Evolutionary conservation across 1,139 yeast species (phyloP).

Genomic region (Scheffersomyces segobiensis): DNA sequence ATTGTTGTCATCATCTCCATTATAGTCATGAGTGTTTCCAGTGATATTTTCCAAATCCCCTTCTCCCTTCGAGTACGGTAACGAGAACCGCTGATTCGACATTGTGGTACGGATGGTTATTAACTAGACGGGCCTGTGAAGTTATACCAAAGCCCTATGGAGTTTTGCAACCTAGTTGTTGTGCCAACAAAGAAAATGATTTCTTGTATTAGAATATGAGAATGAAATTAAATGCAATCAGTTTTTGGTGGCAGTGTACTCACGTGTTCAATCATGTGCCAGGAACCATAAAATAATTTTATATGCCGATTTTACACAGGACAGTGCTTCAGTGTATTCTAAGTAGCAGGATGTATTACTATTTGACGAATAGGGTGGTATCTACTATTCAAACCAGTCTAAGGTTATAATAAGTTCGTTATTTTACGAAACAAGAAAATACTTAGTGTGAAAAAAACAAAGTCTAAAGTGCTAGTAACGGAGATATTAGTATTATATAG

Average conservation of each 20-base stretch:
- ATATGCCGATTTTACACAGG: neutral
- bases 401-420: too few relatives aligned
- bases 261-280: neutral
- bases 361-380: too few relatives aligned
- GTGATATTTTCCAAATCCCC: conserved; percentile 10
- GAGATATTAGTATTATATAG: neutral
- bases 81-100: conserved; percentile 11
- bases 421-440: too few relatives aligned
- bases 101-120: neutral
- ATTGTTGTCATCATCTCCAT: conserved; percentile 20
- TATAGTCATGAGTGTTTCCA: conserved; percentile 8
- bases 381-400: too few relatives aligned
- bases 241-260: conserved; percentile 1
- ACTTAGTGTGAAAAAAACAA: too few relatives aligned
- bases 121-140: neutral
- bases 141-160: neutral
- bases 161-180: neutral
- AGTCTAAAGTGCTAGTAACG: neutral
- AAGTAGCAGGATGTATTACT: too few relatives aligned
- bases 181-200: neutral
- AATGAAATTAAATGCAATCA: neutral
- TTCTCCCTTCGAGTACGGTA: conserved; percentile 18
- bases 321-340: neutral
- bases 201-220: neutral
- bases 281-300: neutral